Evolutionary conservation across 2,329 filamentous ascomycete species (phyloP).

Genomic region (Zopfia rhizophila): DNA sequence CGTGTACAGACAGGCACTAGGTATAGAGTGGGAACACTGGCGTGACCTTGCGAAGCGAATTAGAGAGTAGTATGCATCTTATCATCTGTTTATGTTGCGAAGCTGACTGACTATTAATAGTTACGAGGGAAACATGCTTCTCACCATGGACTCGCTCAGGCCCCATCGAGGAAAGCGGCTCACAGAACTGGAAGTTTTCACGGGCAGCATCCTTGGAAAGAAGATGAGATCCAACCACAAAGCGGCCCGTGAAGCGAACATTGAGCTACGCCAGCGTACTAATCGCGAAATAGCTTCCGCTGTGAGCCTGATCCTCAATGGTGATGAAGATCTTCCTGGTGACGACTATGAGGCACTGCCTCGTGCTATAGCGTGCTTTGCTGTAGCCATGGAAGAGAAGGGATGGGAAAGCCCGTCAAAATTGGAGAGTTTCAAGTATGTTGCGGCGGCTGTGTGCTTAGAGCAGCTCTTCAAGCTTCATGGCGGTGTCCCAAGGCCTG

Average conservation of each 20-base stretch:
- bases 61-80: conserved; percentile 37
- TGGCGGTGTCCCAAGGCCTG: too few relatives aligned
- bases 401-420: conserved; percentile 38
- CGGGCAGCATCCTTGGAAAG: conserved; percentile 66
- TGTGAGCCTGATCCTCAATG: conserved; percentile 56
- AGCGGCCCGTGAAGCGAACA: conserved; percentile 39
- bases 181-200: conserved; percentile 59
- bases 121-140: conserved; percentile 64
- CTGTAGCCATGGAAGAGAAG: conserved; percentile 51
- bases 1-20: conserved; percentile 51
- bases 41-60: conserved; percentile 55
- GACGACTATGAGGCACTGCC: conserved; percentile 55
- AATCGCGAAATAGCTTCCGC: conserved; percentile 54
- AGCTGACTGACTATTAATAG: conserved; percentile 32
- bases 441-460: conserved; percentile 63
- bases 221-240: conserved; percentile 51
- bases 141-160: conserved; percentile 56
- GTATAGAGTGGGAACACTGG: conserved; percentile 54
- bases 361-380: conserved; percentile 62
- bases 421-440: conserved; percentile 63
- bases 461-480: too few relatives aligned
- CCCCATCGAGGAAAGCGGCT: conserved; percentile 41
- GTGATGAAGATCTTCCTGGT: conserved; percentile 41
- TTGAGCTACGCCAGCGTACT: conserved; percentile 53
- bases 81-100: background rate